A percentile compares a stretch with the other conserved stretches of the same genome.
phyloP scores from a whole-genome alignment of 106 monocot species.

The Dioscorea zingiberensis region DNA sequence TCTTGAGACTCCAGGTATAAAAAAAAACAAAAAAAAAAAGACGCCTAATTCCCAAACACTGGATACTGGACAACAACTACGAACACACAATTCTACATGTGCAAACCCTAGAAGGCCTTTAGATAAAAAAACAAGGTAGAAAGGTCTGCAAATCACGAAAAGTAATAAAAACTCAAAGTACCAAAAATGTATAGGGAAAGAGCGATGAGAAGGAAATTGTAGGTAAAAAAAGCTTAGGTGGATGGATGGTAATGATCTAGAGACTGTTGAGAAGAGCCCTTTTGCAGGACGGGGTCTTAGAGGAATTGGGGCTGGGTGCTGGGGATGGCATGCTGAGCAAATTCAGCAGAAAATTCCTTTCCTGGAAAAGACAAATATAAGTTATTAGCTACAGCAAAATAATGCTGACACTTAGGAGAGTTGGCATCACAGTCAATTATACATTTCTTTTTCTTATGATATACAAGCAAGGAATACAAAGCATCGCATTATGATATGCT shows the following conservation, averaged over 20 bases:
- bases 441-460: too few relatives aligned
- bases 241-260: slow-evolving; percentile 1
- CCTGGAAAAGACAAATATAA: slow-evolving; percentile 37
- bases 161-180: background rate
- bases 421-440: too few relatives aligned
- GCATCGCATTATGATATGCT: too few relatives aligned
- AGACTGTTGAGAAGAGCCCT: slow-evolving; percentile 45
- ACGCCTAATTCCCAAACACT: too few relatives aligned
- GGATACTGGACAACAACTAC: too few relatives aligned
- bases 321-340: slow-evolving; percentile 51
- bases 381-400: background rate
- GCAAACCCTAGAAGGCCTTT: background rate
- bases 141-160: background rate
- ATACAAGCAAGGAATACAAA: too few relatives aligned
- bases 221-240: too few relatives aligned
- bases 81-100: background rate
- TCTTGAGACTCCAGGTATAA: too few relatives aligned
- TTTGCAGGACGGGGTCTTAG: slow-evolving; percentile 54
- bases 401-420: too few relatives aligned
- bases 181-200: background rate
- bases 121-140: background rate
- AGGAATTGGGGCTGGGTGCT: slow-evolving; percentile 12
- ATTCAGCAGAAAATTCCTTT: slow-evolving; percentile 56
- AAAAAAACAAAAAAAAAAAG: too few relatives aligned
- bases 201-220: too few relatives aligned